Evolutionary conservation across 352 stramenopile genomes (phyloP), one percentile per base, ranked within the genome.

Genomic region (Phytophthora melonis): DNA sequence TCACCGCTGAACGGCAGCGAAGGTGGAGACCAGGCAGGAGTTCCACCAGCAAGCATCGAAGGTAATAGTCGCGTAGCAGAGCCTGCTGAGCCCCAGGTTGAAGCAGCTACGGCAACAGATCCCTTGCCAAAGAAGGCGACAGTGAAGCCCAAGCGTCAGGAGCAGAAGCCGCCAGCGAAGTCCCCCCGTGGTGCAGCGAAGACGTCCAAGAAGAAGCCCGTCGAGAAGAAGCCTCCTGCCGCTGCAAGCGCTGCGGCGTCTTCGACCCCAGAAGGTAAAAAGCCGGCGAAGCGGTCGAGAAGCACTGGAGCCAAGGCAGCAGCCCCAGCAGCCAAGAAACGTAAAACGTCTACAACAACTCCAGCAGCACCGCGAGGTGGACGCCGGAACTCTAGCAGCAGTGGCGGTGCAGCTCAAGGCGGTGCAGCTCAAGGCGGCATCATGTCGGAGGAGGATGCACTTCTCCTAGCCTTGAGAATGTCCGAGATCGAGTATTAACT

Each of bases 401-500:
- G 39, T 21, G 71, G 41, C 30, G 18, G 9, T 34, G 68, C 34
- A 50, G 54, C 27, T 11, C 70, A 70, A 70, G 55, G 23, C 55
- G 65, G 72, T 21, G 19, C 34, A 50, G 54, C 27, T 11, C 70
- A 70, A 70, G 55, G 23, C 55, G 65, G 72, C 25, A 18, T 77
- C 30, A 58, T 76, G 67, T 78, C 74, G 18, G 74, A 82, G 49
- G 71, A 82, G 45, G 74, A 84, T 41, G 78, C 74, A 41, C 54
- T 84, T 32, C 63, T 80, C 54, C 68, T 84, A 65, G 78, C 78
- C 47, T 65, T 84, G 30, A 72, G 76, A 32, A 80, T 80, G 49
- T 84, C 78, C 8, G 71, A 84, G 34, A 73, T 84, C 49, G 78
- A 84, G 68, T 84, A 82, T 77, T 84, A 77, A 21, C 45, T 2